Evolutionary conservation across 176 grass and related monocot species (phyloP), one percentile per base, ranked within the genome.

Genomic region (Puccinellia tenuiflora): DNA sequence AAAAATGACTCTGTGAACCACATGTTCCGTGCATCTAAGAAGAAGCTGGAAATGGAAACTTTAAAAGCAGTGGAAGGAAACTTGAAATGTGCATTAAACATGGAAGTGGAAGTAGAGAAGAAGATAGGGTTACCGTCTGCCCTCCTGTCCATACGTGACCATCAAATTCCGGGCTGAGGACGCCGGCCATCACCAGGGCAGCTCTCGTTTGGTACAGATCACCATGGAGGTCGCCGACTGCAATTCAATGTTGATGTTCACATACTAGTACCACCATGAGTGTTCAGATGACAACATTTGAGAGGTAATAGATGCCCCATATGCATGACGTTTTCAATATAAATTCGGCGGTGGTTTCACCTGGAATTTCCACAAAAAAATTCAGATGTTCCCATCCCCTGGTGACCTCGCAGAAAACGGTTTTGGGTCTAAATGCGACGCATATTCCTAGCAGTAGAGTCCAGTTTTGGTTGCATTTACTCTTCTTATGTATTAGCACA

Each of bases 181-280:
- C 74, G 13, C 96, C 93, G 38, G 96, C 91, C 77, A 92, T 75
- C 82, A 83, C 67, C 21, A 99, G 88, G 29, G 93, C 96, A 29
- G 80, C 61, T 35, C 87, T 81, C 33, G 93, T 96, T 72, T 99
- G 93, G 83, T 82, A 73, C 18, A 99, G 78, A 79, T 99, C 96
- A 1, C 96, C 96, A 40, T 99, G 96, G 78, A 95, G 82, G 77
- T 99, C 96, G 4, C 96, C 96, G 48, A 98, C 95, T 98, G 88
- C 34, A 17, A 83, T 46, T 24, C 25, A 15, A 85, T 25, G 13
- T 57, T 51, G 25, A 24, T 12, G 61, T 20, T 60, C 15, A 69
- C 45, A 51, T 16, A 16, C 34, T 73, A 16, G 26, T 65, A 84
- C 43, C 53, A 81, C 7, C 33, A 24, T 50, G 35, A 8, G 0